Percentiles rank a stretch among this genome's conserved stretches.
These are phyloP conservation scores for Penicillium sp. DNA, from an alignment of 2,329 filamentous ascomycete genomes.

Conservation along the genomic window DNA sequence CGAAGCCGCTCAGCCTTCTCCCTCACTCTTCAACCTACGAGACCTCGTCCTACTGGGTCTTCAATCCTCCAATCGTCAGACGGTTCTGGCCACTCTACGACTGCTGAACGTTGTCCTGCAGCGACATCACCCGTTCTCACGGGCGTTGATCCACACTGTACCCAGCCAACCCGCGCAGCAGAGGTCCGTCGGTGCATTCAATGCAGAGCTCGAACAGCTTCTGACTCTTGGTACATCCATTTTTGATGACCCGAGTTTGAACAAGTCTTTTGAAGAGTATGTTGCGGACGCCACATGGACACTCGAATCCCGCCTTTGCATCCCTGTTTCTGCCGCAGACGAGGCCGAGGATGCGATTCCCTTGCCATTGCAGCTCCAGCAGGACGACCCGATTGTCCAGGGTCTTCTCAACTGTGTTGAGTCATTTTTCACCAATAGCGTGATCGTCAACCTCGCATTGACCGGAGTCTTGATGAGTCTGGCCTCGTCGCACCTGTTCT, in stretches of 20 bases:
- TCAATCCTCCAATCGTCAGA: conserved; percentile 80
- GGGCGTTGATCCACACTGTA: conserved; percentile 61
- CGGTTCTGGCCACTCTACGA: conserved; percentile 83
- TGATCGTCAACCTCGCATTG: conserved; percentile 85
- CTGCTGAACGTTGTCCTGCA: conserved; percentile 81
- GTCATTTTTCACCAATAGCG: conserved; percentile 82
- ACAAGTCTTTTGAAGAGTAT: conserved; percentile 45
- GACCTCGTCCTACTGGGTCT: conserved; percentile 86
- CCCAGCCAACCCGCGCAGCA: conserved; percentile 34
- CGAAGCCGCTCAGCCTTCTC: conserved; percentile 73
- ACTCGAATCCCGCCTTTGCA: conserved; percentile 38
- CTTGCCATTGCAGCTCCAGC: conserved; percentile 62
- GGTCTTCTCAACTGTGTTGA: conserved; percentile 61
- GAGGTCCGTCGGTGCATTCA: conserved; percentile 40
- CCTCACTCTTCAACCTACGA: conserved; percentile 86
- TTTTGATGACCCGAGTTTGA: conserved; percentile 37
- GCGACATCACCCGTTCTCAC: conserved; percentile 82
- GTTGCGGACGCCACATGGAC: conserved; percentile 54
- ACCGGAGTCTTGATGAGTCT: conserved; percentile 81
- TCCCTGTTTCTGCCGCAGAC: conserved; percentile 30
- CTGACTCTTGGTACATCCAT: conserved; percentile 39
- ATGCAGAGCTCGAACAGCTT: conserved; percentile 40
- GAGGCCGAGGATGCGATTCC: conserved; percentile 53
- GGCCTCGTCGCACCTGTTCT: conserved; percentile 78
- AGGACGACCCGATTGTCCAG: conserved; percentile 59